Evolutionary conservation across 2,329 filamentous ascomycete species (phyloP), one percentile per base, ranked within the genome.

Genomic region (Colletotrichum abscissum): DNA sequence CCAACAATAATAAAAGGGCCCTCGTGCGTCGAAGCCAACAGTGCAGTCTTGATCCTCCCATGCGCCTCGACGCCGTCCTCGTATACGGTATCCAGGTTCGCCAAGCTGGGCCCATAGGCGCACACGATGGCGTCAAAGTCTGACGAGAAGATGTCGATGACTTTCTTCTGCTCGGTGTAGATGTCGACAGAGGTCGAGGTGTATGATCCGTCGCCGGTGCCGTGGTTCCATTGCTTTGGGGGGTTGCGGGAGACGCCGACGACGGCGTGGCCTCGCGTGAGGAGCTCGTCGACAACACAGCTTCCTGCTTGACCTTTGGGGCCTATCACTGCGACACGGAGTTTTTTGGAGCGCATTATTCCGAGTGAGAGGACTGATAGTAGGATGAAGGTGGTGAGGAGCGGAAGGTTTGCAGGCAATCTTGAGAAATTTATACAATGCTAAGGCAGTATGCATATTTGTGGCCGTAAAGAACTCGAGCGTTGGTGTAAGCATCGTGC

Each of bases 251-350:
- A 59, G 35, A 67, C 46, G n/a, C 46, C 62, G 1, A 64, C 62
- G 5, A 64, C 28, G 19, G 42, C 26, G 5, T 64, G 62, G 38
- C 46, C 46, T 19, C 46, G 46, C 28, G 4, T 16, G 19, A 64
- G 22, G 28, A 55, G 62, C 42, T 64, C 62, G 22, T 64, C 62
- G n/a, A 55, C 46, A 12, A 64, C 62, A n/a, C 62, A 55, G 8
- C 62, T 64, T 33, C 62, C 62, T 11, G 62, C 26, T 28, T 64
- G 62, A 28, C 62, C 62, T n/a, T 35, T 64, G 14, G 62, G 62
- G 9, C 46, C 62, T 5, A 64, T 55, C 12, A 64, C 46, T 28
- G 38, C 62, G 14, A 64, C 28, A 2, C 54, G 54, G 12, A 28
- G 54, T 19, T 22, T 28, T 55, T 26, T 55, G 7, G 38, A 42